phyloP scores from a whole-genome alignment of 1,139 yeast genomes.

The Yamadazyma sp. region DNA sequence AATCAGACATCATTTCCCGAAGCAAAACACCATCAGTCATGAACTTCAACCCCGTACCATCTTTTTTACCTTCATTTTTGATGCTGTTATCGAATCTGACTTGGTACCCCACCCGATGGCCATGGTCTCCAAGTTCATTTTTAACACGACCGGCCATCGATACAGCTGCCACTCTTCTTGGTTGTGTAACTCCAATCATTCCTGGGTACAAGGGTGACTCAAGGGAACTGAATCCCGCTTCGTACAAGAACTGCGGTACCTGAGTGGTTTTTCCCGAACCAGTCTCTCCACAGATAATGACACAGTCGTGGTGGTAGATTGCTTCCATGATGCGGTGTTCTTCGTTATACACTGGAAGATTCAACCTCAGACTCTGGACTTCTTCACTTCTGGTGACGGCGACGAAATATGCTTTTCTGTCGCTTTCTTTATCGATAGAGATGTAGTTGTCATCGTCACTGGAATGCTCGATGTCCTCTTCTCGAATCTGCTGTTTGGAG shows the following conservation, averaged over 20 bases:
- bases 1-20: constrained; percentile 89
- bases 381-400: constrained; percentile 62
- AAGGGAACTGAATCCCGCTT: constrained; percentile 78
- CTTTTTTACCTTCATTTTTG: constrained; percentile 45
- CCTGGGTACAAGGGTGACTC: constrained; percentile 71
- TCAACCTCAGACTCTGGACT: constrained; percentile 64
- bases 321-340: constrained; percentile 97
- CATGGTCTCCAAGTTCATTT: constrained; percentile 79
- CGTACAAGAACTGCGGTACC: constrained; percentile 76
- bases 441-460: constrained; percentile 58
- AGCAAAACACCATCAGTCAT: constrained; percentile 98
- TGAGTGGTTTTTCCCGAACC: constrained; percentile 86
- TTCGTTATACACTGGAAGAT: constrained; percentile 85
- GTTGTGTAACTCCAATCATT: constrained; percentile 95
- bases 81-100: constrained; percentile 84
- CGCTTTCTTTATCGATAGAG: constrained; percentile 52
- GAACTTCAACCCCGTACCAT: constrained; percentile 79
- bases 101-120: constrained; percentile 80
- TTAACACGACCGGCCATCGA: constrained; percentile 93
- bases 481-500: constrained; percentile 44
- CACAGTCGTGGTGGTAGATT: constrained; percentile 85
- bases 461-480: constrained; percentile 63
- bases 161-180: constrained; percentile 97
- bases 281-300: constrained; percentile 90
- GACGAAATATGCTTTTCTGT: constrained; percentile 68